Conservation (phyloP, 225 moss, liverwort and hornwort genomes). For the Marchantia paleacea region DNA sequence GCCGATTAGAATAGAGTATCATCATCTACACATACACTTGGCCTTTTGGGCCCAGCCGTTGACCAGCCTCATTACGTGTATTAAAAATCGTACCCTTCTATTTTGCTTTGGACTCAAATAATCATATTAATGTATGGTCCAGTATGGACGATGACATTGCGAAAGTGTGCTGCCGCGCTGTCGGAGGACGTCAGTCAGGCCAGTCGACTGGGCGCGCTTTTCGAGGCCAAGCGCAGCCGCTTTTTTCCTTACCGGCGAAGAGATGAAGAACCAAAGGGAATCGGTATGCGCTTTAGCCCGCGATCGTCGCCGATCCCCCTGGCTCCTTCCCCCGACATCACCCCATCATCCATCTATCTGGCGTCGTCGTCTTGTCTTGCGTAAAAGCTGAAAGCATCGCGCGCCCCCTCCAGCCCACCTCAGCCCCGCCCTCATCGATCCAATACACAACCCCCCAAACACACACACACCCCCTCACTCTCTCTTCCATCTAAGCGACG, state of each 20-base stretch:
- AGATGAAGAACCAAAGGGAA: not conserved
- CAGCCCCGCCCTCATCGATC: not conserved
- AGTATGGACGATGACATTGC: conserved; percentile 9
- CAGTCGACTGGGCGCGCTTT: not conserved
- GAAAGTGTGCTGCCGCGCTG: conserved; percentile 16
- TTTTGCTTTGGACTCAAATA: not conserved
- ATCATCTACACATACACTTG: not conserved
- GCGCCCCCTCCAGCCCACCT: not conserved
- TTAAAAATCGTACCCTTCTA: conserved; percentile 8
- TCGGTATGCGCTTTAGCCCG: conserved; percentile 15
- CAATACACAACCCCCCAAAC: too few relatives aligned
- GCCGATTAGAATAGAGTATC: not conserved
- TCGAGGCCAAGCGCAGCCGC: conserved; percentile 10
- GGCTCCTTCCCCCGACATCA: not conserved
- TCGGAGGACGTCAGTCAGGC: conserved; percentile 5
- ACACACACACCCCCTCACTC: not conserved
- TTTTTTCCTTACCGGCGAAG: conserved; percentile 11
- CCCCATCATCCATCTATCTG: not conserved
- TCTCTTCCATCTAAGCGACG: not conserved
- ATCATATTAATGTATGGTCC: conserved; percentile 13
- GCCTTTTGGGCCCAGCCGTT: not conserved
- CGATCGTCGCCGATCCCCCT: conserved; percentile 11
- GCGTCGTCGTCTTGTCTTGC: conserved; percentile 3
- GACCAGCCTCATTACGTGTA: conserved; percentile 12
- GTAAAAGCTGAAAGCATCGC: not conserved